Evolutionary conservation across 78 protist genomes (phyloP).

Genomic region (Dictyostelium capitatum): DNA sequence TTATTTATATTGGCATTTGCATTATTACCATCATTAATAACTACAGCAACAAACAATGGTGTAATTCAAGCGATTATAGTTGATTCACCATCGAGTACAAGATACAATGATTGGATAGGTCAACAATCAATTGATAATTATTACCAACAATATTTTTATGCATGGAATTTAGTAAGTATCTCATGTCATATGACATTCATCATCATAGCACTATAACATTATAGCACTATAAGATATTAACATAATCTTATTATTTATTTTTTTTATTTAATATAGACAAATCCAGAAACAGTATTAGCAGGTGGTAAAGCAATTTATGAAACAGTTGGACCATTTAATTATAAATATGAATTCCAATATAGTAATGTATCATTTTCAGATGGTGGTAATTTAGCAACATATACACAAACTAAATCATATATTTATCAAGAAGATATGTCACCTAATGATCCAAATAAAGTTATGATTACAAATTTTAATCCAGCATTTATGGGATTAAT

Average conservation of each 20-base stretch:
- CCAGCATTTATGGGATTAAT: constrained; percentile 43
- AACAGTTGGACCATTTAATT: constrained; percentile 62
- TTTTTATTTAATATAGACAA: constrained; percentile 31
- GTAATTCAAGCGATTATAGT: constrained; percentile 19
- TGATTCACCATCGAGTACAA: constrained; percentile 29
- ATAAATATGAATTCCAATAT: constrained; percentile 31
- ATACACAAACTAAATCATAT: constrained; percentile 25
- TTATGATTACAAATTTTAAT: constrained; percentile 49
- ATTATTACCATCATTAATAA: constrained; percentile 20
- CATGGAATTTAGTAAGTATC: constrained; percentile 52
- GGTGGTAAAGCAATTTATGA: constrained; percentile 29
- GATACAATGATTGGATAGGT: constrained; percentile 56
- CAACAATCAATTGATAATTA: constrained; percentile 34
- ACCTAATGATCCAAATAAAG: background rate
- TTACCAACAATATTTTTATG: constrained; percentile 55
- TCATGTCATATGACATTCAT: background rate
- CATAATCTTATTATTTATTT: background rate
- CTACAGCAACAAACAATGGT: background rate
- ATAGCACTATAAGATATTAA: too few relatives aligned
- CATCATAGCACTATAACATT: too few relatives aligned
- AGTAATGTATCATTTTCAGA: constrained; percentile 38
- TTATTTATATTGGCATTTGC: constrained; percentile 41
- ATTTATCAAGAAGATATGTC: background rate
- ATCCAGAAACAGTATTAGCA: constrained; percentile 21
- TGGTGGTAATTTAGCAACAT: constrained; percentile 30